Base-by-base conservation (phyloP, 768 basidiomycete species). In the Leccinum aurantiacum region DNA sequence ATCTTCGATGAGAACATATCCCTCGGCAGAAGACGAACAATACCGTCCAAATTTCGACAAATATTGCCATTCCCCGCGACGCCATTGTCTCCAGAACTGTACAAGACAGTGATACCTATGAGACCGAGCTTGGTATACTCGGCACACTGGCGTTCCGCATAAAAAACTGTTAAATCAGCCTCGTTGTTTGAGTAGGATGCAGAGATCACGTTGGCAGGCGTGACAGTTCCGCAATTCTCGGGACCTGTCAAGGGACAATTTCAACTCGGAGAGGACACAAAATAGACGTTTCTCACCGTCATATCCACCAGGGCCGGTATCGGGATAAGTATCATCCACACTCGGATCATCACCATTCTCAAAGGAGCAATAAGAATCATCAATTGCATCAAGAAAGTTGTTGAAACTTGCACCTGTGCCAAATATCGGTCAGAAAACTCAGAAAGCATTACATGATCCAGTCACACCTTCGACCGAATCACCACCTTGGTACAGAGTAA, bases 61-160 rank as follows among this genome's bases (percentile, higher is more conserved):
- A 64, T 51, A 6, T 62, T 66, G 6, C 33, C 56, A 31, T 63
- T 67, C 1, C 80, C 81, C 10, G 76, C 77, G 2, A 76, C 77
- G 9, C 80, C 80, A 27, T 64, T 2, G 54, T 82, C 79, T 0
- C 80, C 80, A 0, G 76, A 74, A 1, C 74, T 71, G 55, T 69
- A 83, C 22, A 83, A 31, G 7, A 83, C 46, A 15, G 82, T 80
- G 15, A 77, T 69, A 46, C 82, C 82, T 78, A 80, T 75, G 13
- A 83, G 70, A 29, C 79, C 82, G 19, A 83, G 73, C 53, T 83
- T 83, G 6, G 60, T 81, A 58, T 80, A 82, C 63, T 83, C 82
- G 15, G 60, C 64, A 65, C 82, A 83, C 60, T 82, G 80, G 31
- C 81, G 74, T 22, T 63, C 44, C 17, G 71, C 69, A 60, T 78